Base-by-base conservation (phyloP, 768 basidiomycete genomes). In the Mycena pura region DNA sequence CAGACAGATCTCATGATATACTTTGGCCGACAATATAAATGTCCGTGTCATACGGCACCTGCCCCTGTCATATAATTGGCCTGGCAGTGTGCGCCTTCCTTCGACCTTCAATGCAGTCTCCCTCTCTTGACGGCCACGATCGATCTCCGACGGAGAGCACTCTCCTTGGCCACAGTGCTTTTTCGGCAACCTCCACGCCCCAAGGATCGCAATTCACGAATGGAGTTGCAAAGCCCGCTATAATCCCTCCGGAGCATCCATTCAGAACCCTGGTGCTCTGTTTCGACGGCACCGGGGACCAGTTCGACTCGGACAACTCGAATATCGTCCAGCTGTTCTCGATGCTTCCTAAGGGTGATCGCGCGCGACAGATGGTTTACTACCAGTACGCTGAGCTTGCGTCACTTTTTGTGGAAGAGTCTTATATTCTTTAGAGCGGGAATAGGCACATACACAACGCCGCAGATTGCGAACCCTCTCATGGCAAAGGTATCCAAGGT, bases 361-460 rank as follows among this genome's bases (percentile, higher is more conserved):
- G 75, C 21, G 63, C 69, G 5, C 70, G 80, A 70, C 85, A 86
- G 64, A 74, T 85, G 73, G 81, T 82, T 6, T 86, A 86, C 63
- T 86, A 86, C 62, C 85, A 86, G 76, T 82, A 17, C 7, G 70
- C 19, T 57, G 6, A n/a, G 4, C 46, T 34, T 34, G 22, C 49
- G 10, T 44, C 24, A 17, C 10, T 24, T 38, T 14, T 38, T 31
- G 36, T 17, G 19, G 44, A 2, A 32, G 19, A 22, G 54, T 28
- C n/a, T n/a, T n/a, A 24, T 57, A 34, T 29, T 11, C 24, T 15
- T 15, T 36, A 65, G 86, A 81, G 81, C 86, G 17, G 86, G 87
- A 4, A 87, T 88, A 40, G 86, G 86, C 7, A 88, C 86, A 1
- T 88, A 87, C 46, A 80, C 78, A 5, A 73, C 76, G 6, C 84